A percentile compares a stretch with the other conserved stretches of the same genome.
phyloP scores from a whole-genome alignment of 306 rosid species.

The Vigna radiata region DNA sequence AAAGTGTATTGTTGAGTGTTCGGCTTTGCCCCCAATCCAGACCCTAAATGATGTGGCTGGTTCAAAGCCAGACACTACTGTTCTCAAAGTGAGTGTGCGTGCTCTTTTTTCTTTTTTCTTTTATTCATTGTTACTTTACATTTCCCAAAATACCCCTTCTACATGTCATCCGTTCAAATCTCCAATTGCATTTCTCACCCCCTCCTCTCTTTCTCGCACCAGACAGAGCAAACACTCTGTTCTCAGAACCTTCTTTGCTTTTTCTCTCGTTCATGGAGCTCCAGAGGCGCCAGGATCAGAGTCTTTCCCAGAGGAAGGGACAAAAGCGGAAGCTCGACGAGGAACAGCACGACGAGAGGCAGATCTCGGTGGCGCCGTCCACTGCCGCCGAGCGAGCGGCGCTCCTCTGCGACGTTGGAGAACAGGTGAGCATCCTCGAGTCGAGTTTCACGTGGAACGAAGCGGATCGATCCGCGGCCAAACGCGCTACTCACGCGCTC shows the following conservation, averaged over 20 bases:
- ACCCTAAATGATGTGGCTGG: conserved; percentile 42
- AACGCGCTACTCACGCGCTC: conserved; percentile 96
- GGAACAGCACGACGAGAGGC: conserved; percentile 64
- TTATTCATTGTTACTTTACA: not conserved
- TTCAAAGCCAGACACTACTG: conserved; percentile 37
- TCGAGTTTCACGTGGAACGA: conserved; percentile 83
- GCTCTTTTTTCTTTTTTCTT: not conserved
- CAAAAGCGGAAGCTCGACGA: conserved; percentile 94
- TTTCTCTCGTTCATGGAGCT: conserved; percentile 69
- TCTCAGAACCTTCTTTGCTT: conserved; percentile 40
- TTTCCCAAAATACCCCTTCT: conserved; percentile 52
- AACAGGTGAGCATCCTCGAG: conserved; percentile 74
- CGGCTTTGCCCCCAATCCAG: not conserved
- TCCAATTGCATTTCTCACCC: conserved; percentile 45
- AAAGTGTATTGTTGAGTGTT: no score
- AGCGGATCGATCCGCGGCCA: conserved; percentile 84
- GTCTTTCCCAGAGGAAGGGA: conserved; percentile 84
- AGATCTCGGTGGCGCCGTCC: conserved; percentile 70
- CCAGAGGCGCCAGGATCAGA: conserved; percentile 68
- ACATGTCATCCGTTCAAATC: conserved; percentile 51
- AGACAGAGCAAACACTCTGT: conserved; percentile 43
- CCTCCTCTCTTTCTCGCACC: conserved; percentile 5
- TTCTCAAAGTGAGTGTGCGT: conserved; percentile 7
- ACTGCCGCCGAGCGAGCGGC: conserved; percentile 70
- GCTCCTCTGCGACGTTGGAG: conserved; percentile 64